phyloP scores from a whole-genome alignment of 75 land plant genomes.

The Picea glauca region DNA sequence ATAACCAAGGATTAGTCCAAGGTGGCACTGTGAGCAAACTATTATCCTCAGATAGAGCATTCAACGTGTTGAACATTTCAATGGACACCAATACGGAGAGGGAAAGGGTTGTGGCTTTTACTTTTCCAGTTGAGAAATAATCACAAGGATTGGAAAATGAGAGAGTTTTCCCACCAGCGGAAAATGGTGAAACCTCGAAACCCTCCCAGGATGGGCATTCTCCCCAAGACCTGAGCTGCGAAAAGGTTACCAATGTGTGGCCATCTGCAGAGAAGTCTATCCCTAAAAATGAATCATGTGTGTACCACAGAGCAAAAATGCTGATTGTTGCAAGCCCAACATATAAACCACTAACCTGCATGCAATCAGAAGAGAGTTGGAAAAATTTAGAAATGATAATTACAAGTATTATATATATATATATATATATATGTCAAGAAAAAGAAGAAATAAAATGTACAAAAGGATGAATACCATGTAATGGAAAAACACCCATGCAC shows the following conservation, averaged over 20 bases:
- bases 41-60: conserved; percentile 85
- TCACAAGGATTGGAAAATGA: conserved; percentile 79
- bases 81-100: conserved; percentile 87
- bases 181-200: conserved; percentile 58
- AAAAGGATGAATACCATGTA: conserved; percentile 28
- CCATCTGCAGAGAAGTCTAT: conserved; percentile 55
- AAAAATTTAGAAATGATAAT: too few relatives aligned
- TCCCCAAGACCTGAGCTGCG: conserved; percentile 69
- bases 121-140: conserved; percentile 74
- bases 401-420: not conserved
- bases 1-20: conserved; percentile 90
- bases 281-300: conserved; percentile 25
- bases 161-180: conserved; percentile 42
- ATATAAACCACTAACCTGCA: conserved; percentile 36
- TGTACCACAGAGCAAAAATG: conserved; percentile 32
- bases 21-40: conserved; percentile 85
- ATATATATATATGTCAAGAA: not conserved
- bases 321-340: conserved; percentile 40
- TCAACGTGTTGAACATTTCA: conserved; percentile 93
- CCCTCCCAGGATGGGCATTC: conserved; percentile 75
- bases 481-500: conserved; percentile 31
- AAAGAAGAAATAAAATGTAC: not conserved
- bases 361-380: not conserved
- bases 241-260: conserved; percentile 66
- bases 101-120: conserved; percentile 81